These are phyloP conservation scores for Jaapia argillacea DNA, from an alignment of 768 basidiomycete genomes.

Conservation along the genomic window DNA sequence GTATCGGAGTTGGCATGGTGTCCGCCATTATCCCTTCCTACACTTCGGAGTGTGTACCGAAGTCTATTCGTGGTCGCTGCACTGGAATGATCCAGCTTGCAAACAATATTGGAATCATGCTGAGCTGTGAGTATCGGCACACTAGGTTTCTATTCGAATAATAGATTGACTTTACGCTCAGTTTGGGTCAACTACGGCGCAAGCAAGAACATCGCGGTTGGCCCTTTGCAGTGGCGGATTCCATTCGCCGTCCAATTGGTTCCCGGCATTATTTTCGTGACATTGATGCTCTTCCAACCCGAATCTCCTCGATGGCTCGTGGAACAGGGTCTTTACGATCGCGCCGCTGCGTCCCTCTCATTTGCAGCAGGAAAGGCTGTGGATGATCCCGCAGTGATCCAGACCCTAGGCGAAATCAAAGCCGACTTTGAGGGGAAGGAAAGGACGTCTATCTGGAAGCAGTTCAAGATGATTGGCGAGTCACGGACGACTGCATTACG, in stretches of 20 bases:
- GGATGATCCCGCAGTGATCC: conserved; percentile 24
- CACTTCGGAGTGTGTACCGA: conserved; percentile 40
- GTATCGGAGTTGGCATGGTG: conserved; percentile 50
- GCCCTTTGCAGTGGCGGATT: conserved; percentile 42
- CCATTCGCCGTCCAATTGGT: conserved; percentile 42
- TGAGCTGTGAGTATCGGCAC: conserved; percentile 18
- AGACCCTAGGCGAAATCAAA: conserved; percentile 35
- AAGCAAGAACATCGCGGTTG: conserved; percentile 22
- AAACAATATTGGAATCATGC: conserved; percentile 22
- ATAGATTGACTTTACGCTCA: conserved; percentile 5
- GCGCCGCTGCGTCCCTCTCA: conserved; percentile 30
- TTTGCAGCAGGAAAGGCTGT: conserved; percentile 21
- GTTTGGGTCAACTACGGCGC: conserved; percentile 41
- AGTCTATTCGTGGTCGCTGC: conserved; percentile 37
- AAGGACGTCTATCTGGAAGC: conserved; percentile 21
- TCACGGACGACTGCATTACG: conserved; percentile 31
- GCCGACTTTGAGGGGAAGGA: conserved; percentile 36
- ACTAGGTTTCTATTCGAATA: background rate
- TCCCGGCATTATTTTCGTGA: conserved; percentile 35
- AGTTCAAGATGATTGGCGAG: conserved; percentile 34
- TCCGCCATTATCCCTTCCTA: conserved; percentile 40
- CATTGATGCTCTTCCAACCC: conserved; percentile 36
- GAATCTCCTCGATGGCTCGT: conserved; percentile 52
- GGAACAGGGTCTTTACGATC: conserved; percentile 31
- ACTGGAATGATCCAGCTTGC: conserved; percentile 31